Evolutionary conservation across 2,329 filamentous ascomycete species (phyloP).

Genomic region (Penicillium sp.): DNA sequence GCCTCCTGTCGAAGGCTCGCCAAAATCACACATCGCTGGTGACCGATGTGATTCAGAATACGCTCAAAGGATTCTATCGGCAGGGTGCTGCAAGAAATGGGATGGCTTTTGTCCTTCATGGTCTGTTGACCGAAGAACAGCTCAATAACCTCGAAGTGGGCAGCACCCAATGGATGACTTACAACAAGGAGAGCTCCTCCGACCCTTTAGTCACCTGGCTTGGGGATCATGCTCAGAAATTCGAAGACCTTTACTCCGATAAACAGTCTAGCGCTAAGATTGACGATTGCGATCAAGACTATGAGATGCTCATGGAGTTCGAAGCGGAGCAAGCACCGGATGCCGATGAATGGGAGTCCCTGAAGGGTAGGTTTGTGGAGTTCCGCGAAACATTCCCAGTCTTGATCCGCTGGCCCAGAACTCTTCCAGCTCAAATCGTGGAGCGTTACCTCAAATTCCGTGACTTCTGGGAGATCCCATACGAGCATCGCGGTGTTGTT

Average conservation of each 20-base stretch:
- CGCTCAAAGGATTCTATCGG: slow-evolving; percentile 52
- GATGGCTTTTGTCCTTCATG: slow-evolving; percentile 58
- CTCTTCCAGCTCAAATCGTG: slow-evolving; percentile 43
- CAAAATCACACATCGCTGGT: slow-evolving; percentile 53
- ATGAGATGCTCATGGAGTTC: slow-evolving; percentile 65
- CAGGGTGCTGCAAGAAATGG: slow-evolving; percentile 39
- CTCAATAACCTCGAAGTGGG: slow-evolving; percentile 64
- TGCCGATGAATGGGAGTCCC: slow-evolving; percentile 61
- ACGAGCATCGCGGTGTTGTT: slow-evolving; percentile 63
- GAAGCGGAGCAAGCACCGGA: slow-evolving; percentile 62
- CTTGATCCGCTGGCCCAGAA: slow-evolving; percentile 29
- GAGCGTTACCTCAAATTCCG: slow-evolving; percentile 43
- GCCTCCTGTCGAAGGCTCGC: slow-evolving; percentile 47
- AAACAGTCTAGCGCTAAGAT: slow-evolving; percentile 61
- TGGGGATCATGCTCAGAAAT: slow-evolving; percentile 56
- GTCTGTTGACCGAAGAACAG: slow-evolving; percentile 68
- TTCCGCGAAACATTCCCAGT: slow-evolving; percentile 50
- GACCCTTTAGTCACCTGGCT: slow-evolving; percentile 63
- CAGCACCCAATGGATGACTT: slow-evolving; percentile 52
- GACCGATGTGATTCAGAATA: slow-evolving; percentile 43
- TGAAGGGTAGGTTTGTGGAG: slow-evolving; percentile 54
- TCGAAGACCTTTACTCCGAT: slow-evolving; percentile 51
- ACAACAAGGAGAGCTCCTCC: slow-evolving; percentile 34
- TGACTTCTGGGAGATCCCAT: slow-evolving; percentile 68
- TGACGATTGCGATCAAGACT: slow-evolving; percentile 66